These are phyloP conservation scores for Diplodia corticola DNA, from an alignment of 2,329 filamentous ascomycete species.

Conservation along the genomic window DNA sequence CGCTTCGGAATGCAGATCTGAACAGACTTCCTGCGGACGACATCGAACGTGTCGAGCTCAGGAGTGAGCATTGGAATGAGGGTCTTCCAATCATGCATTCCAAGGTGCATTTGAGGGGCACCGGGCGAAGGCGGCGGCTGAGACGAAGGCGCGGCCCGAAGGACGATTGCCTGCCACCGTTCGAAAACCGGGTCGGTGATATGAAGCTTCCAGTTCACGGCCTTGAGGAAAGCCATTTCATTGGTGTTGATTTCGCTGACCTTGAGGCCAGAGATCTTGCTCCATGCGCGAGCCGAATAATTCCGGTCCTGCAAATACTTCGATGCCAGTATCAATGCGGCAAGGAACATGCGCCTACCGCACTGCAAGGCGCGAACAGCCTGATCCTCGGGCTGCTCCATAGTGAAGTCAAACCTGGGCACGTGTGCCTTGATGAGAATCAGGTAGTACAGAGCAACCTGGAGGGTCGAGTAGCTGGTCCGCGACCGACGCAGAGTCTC, in stretches of 20 bases:
- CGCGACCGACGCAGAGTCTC: constrained; percentile 93
- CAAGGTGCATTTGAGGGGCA: constrained; percentile 30
- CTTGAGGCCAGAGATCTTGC: constrained; percentile 96
- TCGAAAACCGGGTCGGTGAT: constrained; percentile 87
- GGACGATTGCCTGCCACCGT: constrained; percentile 90
- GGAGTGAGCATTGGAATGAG: constrained; percentile 59
- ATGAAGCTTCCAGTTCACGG: constrained; percentile 93
- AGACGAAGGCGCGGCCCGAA: constrained; percentile 46
- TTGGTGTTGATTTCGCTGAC: constrained; percentile 95
- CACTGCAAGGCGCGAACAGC: constrained; percentile 83
- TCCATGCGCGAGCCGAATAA: constrained; percentile 96
- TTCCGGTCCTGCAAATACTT: constrained; percentile 98
- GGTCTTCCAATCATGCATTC: constrained; percentile 45
- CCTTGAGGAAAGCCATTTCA: constrained; percentile 85
- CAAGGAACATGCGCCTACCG: constrained; percentile 94
- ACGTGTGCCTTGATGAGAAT: constrained; percentile 91
- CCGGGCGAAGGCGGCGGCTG: constrained; percentile 45
- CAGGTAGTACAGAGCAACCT: constrained; percentile 95
- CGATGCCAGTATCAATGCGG: constrained; percentile 90
- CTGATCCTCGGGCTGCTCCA: constrained; percentile 77
- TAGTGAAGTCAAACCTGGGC: constrained; percentile 78
- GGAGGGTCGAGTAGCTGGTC: constrained; percentile 95
- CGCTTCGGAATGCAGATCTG: constrained; percentile 24
- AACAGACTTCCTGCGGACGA: constrained; percentile 25
- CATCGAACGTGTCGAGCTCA: constrained; percentile 53